Evolutionary conservation across 2,329 filamentous ascomycete species (phyloP).

Genomic region (Neonectria faginata): DNA sequence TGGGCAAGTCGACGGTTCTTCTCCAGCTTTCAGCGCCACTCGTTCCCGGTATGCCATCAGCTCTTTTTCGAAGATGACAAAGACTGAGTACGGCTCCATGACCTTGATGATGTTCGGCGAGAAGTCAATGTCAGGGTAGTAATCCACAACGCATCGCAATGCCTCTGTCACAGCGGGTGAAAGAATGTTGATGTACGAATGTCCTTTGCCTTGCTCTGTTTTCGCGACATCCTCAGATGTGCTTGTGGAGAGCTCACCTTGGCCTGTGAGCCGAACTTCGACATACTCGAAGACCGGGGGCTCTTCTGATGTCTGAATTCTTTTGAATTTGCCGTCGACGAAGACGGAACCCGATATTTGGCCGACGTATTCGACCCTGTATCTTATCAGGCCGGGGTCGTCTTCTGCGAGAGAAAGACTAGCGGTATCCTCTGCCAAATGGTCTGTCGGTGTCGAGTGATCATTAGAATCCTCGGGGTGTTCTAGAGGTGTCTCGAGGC

Average conservation of each 20-base stretch:
- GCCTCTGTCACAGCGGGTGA: background rate
- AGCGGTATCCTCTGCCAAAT: background rate
- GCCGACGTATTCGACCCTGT: background rate
- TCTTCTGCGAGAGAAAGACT: background rate
- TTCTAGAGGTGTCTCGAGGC: background rate
- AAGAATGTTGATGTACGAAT: background rate
- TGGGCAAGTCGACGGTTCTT: constrained; percentile 1
- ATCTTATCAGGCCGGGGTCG: background rate
- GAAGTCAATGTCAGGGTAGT: background rate
- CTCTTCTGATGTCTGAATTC: background rate
- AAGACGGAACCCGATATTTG: background rate
- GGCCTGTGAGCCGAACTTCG: background rate
- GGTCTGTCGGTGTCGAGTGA: background rate
- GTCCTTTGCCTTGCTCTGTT: background rate
- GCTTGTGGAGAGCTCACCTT: background rate
- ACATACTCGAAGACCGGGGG: background rate
- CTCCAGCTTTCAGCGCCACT: background rate
- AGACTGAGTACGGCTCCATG: background rate
- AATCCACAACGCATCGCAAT: background rate
- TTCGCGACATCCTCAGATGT: background rate
- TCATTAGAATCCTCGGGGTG: background rate
- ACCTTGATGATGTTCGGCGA: background rate
- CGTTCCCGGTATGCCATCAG: background rate
- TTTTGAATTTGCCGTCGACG: background rate
- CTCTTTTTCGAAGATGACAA: background rate